These are phyloP conservation scores for Umbelopsis sp. DNA, from an alignment of 192 early-diverging fungal genomes.

Conservation along the genomic window DNA sequence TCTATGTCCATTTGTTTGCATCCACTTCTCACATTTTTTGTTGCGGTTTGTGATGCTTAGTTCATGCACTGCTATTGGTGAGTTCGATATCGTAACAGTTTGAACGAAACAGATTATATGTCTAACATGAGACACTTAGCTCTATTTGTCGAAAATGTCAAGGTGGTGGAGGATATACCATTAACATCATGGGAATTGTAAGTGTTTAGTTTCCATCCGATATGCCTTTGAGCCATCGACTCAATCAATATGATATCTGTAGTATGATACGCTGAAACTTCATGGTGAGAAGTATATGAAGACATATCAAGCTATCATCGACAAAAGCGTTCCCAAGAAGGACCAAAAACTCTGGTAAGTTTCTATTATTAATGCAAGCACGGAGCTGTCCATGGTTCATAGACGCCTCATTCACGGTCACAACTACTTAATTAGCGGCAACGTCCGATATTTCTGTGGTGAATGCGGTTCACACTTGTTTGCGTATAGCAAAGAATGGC, in stretches of 20 bases:
- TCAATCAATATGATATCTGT: background rate
- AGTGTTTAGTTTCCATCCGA: background rate
- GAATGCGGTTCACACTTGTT: no score
- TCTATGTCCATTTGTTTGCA: background rate
- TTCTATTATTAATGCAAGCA: background rate
- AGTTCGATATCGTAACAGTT: background rate
- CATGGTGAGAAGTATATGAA: slow-evolving; percentile 36
- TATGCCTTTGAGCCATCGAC: background rate
- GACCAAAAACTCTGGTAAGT: slow-evolving; percentile 32
- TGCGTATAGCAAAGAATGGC: no score
- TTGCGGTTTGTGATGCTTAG: background rate
- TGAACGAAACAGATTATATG: background rate
- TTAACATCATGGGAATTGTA: slow-evolving; percentile 59
- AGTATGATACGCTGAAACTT: slow-evolving; percentile 42
- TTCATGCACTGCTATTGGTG: slow-evolving; percentile 63
- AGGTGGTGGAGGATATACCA: slow-evolving; percentile 59
- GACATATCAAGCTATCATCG: slow-evolving; percentile 41
- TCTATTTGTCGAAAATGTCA: slow-evolving; percentile 68
- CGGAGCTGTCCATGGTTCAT: no score
- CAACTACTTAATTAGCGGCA: no score
- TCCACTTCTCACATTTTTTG: background rate
- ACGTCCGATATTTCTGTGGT: no score
- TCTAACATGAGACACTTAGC: slow-evolving; percentile 22
- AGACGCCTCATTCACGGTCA: no score
- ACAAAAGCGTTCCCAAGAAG: slow-evolving; percentile 25